Conservation (phyloP, 176 grass and related monocot species). For the Triticum timopheevii region DNA sequence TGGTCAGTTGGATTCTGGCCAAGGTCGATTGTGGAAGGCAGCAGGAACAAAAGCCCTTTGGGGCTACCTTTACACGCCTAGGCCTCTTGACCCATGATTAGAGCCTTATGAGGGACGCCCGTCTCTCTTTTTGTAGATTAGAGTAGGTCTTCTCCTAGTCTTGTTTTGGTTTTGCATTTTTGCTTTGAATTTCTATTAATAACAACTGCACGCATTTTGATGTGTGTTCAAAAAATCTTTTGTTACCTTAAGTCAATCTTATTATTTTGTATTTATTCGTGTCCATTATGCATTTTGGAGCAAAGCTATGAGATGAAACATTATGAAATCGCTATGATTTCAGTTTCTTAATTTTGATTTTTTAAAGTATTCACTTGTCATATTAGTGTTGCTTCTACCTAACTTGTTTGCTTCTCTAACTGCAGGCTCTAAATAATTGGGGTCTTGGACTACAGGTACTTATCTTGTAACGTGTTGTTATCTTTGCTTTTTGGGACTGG, state of each 20-base stretch:
- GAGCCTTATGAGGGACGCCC: too few relatives aligned
- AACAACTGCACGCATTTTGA: too few relatives aligned
- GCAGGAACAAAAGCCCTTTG: too few relatives aligned
- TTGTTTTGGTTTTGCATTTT: too few relatives aligned
- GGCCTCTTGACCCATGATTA: too few relatives aligned
- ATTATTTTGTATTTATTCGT: not conserved
- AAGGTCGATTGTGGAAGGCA: too few relatives aligned
- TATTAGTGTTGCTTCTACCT: conserved; percentile 21
- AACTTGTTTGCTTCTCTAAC: conserved; percentile 26
- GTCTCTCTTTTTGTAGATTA: too few relatives aligned
- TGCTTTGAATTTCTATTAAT: too few relatives aligned
- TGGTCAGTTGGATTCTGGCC: too few relatives aligned
- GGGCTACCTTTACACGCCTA: too few relatives aligned
- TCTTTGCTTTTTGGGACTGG: conserved; percentile 5
- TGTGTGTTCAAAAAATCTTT: not conserved
- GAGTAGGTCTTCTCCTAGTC: too few relatives aligned
- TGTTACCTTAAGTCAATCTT: not conserved
- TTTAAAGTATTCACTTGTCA: not conserved
- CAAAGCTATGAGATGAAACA: conserved; percentile 16
- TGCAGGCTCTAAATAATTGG: conserved; percentile 98
- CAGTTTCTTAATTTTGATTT: conserved; percentile 20
- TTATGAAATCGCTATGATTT: not conserved
- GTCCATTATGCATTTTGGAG: not conserved
- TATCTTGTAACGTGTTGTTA: conserved; percentile 23
- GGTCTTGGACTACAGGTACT: conserved; percentile 96